A percentile compares a stretch with the other conserved stretches of the same genome.
phyloP scores from a whole-genome alignment of 2,329 filamentous ascomycete species.

The Arthrobotrys iridis region DNA sequence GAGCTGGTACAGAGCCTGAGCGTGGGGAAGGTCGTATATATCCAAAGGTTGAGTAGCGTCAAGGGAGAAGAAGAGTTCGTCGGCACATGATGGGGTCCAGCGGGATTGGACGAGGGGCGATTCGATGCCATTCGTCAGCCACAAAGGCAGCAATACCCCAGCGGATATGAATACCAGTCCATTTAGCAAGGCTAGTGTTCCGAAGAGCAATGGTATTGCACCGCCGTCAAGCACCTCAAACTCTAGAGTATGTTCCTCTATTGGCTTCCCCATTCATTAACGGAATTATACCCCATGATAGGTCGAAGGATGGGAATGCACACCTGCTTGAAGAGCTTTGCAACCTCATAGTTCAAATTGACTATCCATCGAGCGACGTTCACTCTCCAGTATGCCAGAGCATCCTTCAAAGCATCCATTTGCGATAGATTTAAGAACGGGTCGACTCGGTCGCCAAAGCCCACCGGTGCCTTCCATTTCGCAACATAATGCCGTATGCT shows the following conservation, averaged over 20 bases:
- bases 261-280: neutral
- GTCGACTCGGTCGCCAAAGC: neutral
- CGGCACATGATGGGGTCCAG: neutral
- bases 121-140: neutral
- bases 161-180: neutral
- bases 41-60: no score
- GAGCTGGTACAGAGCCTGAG: neutral
- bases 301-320: neutral
- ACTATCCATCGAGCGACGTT: neutral
- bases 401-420: constrained; percentile 4
- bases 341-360: neutral
- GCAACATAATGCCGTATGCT: neutral
- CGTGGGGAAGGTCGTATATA: neutral
- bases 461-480: neutral
- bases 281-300: neutral
- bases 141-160: neutral
- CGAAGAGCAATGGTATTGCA: constrained; percentile 2
- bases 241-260: no score
- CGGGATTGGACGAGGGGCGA: neutral
- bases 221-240: neutral
- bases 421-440: neutral
- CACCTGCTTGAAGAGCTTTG: neutral
- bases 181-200: neutral
- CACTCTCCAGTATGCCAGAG: neutral
- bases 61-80: neutral